These are phyloP conservation scores for Lactarius sp. DNA, from an alignment of 768 basidiomycete genomes.

Conservation along the genomic window DNA sequence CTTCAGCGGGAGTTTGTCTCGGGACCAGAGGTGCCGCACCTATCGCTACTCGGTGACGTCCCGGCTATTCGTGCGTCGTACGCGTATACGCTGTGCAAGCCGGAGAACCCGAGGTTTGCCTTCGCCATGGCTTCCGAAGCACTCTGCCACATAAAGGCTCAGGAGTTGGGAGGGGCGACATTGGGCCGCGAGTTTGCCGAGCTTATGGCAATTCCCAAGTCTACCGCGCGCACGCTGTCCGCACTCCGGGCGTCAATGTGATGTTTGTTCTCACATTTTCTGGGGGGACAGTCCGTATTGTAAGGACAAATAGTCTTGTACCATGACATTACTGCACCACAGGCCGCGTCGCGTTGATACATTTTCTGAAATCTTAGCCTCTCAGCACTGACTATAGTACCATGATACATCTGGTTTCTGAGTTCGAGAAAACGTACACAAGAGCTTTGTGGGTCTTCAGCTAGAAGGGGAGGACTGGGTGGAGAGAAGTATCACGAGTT, in stretches of 20 bases:
- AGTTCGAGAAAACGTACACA: background rate
- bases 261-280: background rate
- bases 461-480: background rate
- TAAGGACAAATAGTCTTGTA: background rate
- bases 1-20: constrained; percentile 9
- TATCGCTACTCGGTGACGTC: constrained; percentile 15
- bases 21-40: constrained; percentile 10
- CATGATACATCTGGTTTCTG: background rate
- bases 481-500: no score
- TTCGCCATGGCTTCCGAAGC: constrained; percentile 15
- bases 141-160: constrained; percentile 22
- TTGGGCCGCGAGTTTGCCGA: constrained; percentile 17
- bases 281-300: background rate
- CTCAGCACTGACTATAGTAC: no score
- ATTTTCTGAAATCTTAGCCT: background rate
- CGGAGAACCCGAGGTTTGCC: background rate
- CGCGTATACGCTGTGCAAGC: constrained; percentile 3
- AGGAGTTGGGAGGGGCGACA: background rate
- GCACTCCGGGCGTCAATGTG: background rate
- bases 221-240: constrained; percentile 15
- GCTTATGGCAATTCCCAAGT: constrained; percentile 37
- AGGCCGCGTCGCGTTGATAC: no score
- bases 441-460: background rate
- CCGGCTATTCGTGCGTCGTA: constrained; percentile 18
- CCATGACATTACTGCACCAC: no score